Evolutionary conservation across 768 basidiomycete species (phyloP).

Genomic region (Kwoniella newhampshirensis): DNA sequence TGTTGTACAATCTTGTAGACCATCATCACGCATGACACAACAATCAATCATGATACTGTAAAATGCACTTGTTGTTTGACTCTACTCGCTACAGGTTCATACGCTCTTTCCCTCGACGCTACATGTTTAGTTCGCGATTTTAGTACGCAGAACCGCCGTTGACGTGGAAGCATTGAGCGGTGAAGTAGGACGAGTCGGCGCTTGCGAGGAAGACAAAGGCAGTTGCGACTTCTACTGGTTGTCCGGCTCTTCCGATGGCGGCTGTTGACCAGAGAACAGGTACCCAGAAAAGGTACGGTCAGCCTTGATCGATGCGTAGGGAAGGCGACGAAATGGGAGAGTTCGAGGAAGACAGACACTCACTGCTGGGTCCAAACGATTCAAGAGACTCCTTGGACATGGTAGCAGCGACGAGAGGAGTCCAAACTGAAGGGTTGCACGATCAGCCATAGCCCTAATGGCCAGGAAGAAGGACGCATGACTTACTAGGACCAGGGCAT

Average conservation of each 20-base stretch:
- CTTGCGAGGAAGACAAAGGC: constrained; percentile 59
- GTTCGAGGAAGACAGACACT: not conserved
- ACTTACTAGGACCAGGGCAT: not conserved
- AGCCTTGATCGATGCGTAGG: no score
- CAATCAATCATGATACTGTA: not conserved
- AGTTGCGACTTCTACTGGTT: constrained; percentile 60
- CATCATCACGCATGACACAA: not conserved
- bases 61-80: not conserved
- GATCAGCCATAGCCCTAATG: constrained; percentile 14
- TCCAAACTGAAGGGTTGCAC: constrained; percentile 57
- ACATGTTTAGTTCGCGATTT: not conserved
- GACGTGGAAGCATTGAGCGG: constrained; percentile 51
- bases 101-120: not conserved
- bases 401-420: constrained; percentile 57
- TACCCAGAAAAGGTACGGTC: not conserved
- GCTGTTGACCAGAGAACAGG: constrained; percentile 24
- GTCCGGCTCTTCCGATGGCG: constrained; percentile 59
- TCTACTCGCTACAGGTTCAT: not conserved
- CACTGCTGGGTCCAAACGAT: constrained; percentile 46
- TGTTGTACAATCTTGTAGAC: not conserved
- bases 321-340: not conserved
- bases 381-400: constrained; percentile 52
- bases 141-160: constrained; percentile 51
- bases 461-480: not conserved
- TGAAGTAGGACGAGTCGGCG: constrained; percentile 59